phyloP scores from a whole-genome alignment of 257 asterid genomes.

The Fraxinus pennsylvanica region DNA sequence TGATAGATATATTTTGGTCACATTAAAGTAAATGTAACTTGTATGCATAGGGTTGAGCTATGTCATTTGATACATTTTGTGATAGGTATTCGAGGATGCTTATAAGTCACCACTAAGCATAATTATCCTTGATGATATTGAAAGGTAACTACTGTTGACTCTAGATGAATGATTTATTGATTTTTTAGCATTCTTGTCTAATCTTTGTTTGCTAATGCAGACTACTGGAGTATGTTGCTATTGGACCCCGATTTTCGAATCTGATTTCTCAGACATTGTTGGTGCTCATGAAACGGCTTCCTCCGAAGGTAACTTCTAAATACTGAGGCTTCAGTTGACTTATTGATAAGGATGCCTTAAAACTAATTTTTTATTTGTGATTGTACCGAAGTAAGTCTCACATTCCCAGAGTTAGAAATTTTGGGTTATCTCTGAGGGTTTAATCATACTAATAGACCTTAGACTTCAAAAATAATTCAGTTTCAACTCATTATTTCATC shows the following conservation, averaged over 20 bases:
- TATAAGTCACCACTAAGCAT: constrained; percentile 89
- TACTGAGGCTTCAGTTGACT: constrained; percentile 5
- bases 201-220: constrained; percentile 43
- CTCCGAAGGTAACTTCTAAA: constrained; percentile 71
- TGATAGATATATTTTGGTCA: background rate
- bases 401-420: background rate
- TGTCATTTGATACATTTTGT: constrained; percentile 26
- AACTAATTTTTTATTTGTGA: background rate
- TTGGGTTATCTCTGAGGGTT: background rate
- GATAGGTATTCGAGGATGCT: constrained; percentile 97
- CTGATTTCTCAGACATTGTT: constrained; percentile 87
- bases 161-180: constrained; percentile 23
- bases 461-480: background rate
- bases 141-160: constrained; percentile 58
- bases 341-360: background rate
- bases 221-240: constrained; percentile 82
- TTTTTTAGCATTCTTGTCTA: constrained; percentile 26
- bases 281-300: constrained; percentile 88
- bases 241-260: constrained; percentile 97
- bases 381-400: background rate
- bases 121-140: constrained; percentile 90
- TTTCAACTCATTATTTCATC: background rate
- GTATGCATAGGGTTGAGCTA: constrained; percentile 23
- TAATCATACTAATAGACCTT: background rate
- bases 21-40: background rate